Conservation (phyloP, 2,329 filamentous ascomycete species). For the Aspergillus luchuensis region DNA sequence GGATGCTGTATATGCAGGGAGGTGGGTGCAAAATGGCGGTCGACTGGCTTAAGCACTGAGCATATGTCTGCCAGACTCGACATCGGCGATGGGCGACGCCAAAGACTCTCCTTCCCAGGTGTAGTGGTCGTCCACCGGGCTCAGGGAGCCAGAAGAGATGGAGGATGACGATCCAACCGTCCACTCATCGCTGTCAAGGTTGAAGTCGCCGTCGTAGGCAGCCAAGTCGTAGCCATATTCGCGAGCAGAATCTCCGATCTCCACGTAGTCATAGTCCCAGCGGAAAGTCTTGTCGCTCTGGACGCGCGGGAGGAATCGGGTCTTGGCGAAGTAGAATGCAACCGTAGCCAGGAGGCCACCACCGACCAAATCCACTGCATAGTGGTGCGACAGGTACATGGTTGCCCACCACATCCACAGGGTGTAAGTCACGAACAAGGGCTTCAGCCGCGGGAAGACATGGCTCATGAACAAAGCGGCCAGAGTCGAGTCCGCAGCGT, state of each 20-base stretch:
- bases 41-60: conserved; percentile 21
- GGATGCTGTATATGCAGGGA: conserved; percentile 16
- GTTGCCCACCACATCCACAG: conserved; percentile 98
- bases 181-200: conserved; percentile 82
- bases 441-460: conserved; percentile 80
- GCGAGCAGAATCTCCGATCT: conserved; percentile 67
- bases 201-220: conserved; percentile 57
- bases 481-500: conserved; percentile 84
- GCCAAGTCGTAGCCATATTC: conserved; percentile 59
- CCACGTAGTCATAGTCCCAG: conserved; percentile 95
- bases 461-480: conserved; percentile 92
- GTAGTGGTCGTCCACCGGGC: conserved; percentile 62
- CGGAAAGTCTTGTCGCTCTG: conserved; percentile 83
- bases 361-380: conserved; percentile 87
- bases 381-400: conserved; percentile 97
- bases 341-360: conserved; percentile 77
- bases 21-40: conserved; percentile 11
- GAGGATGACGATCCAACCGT: conserved; percentile 81
- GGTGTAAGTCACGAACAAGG: conserved; percentile 79
- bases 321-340: conserved; percentile 79
- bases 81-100: conserved; percentile 38
- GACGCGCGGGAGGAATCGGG: conserved; percentile 76
- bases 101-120: conserved; percentile 46
- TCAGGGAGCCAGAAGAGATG: conserved; percentile 66
- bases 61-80: conserved; percentile 42